A percentile compares a stretch with the other conserved stretches of the same genome.
Evolutionary conservation across 2,329 filamentous ascomycete genomes (phyloP).

Genomic region (Hansfordia pulvinata): DNA sequence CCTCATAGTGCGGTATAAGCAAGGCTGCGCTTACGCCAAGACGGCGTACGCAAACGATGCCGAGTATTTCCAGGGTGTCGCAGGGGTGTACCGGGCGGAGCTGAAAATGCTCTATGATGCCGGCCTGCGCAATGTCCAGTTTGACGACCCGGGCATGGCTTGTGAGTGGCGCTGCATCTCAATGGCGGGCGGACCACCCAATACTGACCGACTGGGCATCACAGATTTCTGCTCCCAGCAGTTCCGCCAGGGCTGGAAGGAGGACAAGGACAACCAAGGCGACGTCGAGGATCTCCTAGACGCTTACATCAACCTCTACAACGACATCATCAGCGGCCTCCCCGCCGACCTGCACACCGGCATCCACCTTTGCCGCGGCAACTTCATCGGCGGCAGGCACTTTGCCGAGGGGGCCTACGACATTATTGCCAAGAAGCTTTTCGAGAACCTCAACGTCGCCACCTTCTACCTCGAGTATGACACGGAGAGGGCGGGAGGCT

Average conservation of each 20-base stretch:
- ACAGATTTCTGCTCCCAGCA: constrained; percentile 62
- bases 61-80: constrained; percentile 52
- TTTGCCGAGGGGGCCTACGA: constrained; percentile 57
- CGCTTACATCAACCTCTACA: constrained; percentile 66
- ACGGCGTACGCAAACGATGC: constrained; percentile 41
- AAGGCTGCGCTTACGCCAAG: constrained; percentile 39
- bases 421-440: constrained; percentile 52
- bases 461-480: constrained; percentile 62
- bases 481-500: constrained; percentile 48
- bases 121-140: constrained; percentile 52
- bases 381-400: constrained; percentile 52
- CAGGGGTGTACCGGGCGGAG: constrained; percentile 52
- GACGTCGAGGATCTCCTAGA: constrained; percentile 59
- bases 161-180: constrained; percentile 29
- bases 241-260: constrained; percentile 57
- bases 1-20: constrained; percentile 40
- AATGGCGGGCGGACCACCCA: background rate
- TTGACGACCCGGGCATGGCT: constrained; percentile 53
- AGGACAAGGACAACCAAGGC: constrained; percentile 53
- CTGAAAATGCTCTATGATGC: constrained; percentile 46
- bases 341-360: constrained; percentile 62
- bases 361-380: constrained; percentile 60
- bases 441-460: constrained; percentile 47
- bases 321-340: constrained; percentile 50
- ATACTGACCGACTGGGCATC: background rate